Base-by-base conservation (phyloP, 1,139 yeast species). In the Blastobotrys serpentis region DNA sequence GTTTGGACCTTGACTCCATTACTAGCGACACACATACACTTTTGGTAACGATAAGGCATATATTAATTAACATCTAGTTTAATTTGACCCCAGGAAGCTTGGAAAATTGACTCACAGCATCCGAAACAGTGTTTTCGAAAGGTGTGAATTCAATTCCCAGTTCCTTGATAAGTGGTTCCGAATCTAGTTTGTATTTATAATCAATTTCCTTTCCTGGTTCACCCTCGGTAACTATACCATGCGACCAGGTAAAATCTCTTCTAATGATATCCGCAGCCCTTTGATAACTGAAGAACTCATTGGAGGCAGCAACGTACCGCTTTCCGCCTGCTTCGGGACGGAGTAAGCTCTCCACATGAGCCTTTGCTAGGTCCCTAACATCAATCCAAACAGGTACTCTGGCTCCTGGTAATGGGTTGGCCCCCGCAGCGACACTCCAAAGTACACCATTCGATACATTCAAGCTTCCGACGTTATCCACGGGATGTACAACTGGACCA, bases 331-430 rank as follows among this genome's bases (percentile, higher is more conserved):
- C 58, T 1, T 57, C 53, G 2, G 42, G 29, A 74, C 65, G 14
- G 41, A 68, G 69, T 21, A 75, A 64, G 0, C 76, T 76, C 36
- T 60, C 54, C 8, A 78, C 57, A 59, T 78, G 83, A 11, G 78
- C 79, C 49, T 57, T 60, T 3, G 82, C 80, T 8, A 76, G 77
- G 57, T 78, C 81, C 47, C 82, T 67, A 2, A 78, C 82, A 56
- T 78, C 81, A 37, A 74, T 67, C 58, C 57, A 60, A 11, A 25
- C 17, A 3, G 23, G 29, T 11, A 26, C 19, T n/a, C 21, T 10
- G n/a, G 17, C 18, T 2, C 11, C 33, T 5, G 39, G 43, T 8
- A 22, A 18, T 2, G 26, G 29, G 33, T 30, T 25, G n/a, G 14
- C 38, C 11, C 38, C 36, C 13, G 29, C 40, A n/a, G 40, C 55